A percentile compares a stretch with the other conserved stretches of the same genome.
Conservation (phyloP, 2,329 filamentous ascomycete species). For the Pseudogymnoascus sp. region DNA sequence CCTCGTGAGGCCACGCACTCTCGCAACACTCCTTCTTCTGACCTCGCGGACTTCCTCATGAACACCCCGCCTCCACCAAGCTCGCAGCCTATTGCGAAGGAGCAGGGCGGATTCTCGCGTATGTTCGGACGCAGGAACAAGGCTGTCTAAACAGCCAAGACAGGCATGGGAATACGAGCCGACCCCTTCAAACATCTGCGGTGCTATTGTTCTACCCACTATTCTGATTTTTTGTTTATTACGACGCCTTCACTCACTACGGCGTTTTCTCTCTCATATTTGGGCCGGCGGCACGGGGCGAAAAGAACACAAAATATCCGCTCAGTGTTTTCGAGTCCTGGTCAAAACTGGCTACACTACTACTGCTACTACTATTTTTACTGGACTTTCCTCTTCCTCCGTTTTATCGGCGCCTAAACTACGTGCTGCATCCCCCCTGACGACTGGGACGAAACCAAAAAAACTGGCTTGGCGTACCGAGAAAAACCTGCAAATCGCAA, state of each 20-base stretch:
- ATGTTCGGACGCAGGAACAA: constrained; percentile 17
- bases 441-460: constrained; percentile 8
- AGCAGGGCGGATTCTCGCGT: constrained; percentile 14
- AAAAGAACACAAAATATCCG: neutral
- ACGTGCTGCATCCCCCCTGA: neutral
- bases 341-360: neutral
- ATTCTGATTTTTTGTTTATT: neutral
- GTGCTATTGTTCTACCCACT: neutral
- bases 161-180: neutral
- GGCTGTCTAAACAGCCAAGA: neutral
- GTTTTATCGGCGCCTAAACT: constrained; percentile 5
- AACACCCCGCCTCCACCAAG: constrained; percentile 56
- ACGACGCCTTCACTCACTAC: neutral
- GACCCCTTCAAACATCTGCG: neutral
- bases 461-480: constrained; percentile 1
- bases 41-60: constrained; percentile 67
- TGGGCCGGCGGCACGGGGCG: neutral
- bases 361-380: constrained; percentile 1
- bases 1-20: constrained; percentile 43
- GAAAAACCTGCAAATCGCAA: neutral
- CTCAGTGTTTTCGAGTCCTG: neutral
- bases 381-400: neutral
- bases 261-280: constrained; percentile 8
- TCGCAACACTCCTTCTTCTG: constrained; percentile 29
- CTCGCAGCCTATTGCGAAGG: constrained; percentile 6